phyloP scores from a whole-genome alignment of 2,329 filamentous ascomycete genomes.

The Microsporum audouinii region DNA sequence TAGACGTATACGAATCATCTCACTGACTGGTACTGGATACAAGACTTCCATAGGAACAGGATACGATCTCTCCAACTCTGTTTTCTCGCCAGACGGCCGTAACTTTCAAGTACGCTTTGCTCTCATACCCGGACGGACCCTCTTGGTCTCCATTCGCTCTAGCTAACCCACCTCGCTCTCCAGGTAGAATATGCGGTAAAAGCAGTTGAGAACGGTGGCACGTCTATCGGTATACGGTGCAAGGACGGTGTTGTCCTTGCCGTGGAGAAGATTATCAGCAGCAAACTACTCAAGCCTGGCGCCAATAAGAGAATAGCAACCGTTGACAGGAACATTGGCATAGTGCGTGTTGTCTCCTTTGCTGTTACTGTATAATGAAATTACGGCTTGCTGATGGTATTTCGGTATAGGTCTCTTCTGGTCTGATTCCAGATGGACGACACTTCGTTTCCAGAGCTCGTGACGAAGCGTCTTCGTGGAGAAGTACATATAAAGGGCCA shows the following conservation, averaged over 20 bases:
- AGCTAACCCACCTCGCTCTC: neutral
- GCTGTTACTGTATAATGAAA: neutral
- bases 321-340: conserved; percentile 83
- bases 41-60: conserved; percentile 99
- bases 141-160: neutral
- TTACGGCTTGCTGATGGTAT: conserved; percentile 5
- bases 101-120: conserved; percentile 71
- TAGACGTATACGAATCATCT: neutral
- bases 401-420: conserved; percentile 65
- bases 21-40: neutral
- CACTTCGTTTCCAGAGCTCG: conserved; percentile 91
- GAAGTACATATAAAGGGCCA: conserved; percentile 84
- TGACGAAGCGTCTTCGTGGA: conserved; percentile 86
- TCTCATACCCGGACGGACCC: neutral
- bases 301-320: conserved; percentile 97
- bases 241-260: conserved; percentile 95
- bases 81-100: conserved; percentile 96
- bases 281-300: conserved; percentile 86
- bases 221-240: conserved; percentile 88
- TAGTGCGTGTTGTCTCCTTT: conserved; percentile 49
- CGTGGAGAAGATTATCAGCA: conserved; percentile 89
- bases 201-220: conserved; percentile 95
- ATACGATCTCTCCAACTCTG: conserved; percentile 98
- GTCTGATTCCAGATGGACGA: conserved; percentile 85
- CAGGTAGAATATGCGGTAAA: conserved; percentile 92